These are phyloP conservation scores for Boletus rufocinnamomeus DNA, from an alignment of 768 basidiomycete genomes.

Conservation along the genomic window DNA sequence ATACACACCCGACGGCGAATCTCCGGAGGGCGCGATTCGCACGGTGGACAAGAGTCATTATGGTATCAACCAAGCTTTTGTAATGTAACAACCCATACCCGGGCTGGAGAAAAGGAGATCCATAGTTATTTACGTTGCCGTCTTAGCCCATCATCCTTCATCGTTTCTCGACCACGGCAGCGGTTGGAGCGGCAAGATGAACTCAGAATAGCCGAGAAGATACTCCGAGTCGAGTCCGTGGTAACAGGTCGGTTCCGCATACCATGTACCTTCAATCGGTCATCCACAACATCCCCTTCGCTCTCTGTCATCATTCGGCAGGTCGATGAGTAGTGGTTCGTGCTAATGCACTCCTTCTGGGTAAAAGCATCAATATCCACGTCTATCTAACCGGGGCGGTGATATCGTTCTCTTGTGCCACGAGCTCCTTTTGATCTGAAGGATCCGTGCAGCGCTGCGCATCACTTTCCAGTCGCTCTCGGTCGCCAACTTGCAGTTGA, in stretches of 20 bases:
- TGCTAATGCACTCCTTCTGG: not conserved
- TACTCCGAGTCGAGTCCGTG: constrained; percentile 35
- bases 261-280: constrained; percentile 48
- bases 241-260: constrained; percentile 42
- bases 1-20: not conserved
- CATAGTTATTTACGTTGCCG: not conserved
- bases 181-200: constrained; percentile 36
- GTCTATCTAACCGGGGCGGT: not conserved
- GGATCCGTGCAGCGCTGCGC: constrained; percentile 1
- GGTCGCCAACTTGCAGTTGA: not conserved
- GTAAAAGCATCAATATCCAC: not conserved
- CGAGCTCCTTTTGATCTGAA: not conserved
- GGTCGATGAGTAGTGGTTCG: not conserved
- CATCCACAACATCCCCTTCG: constrained; percentile 37
- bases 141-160: too few relatives aligned
- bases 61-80: not conserved
- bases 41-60: too few relatives aligned
- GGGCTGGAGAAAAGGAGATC: not conserved
- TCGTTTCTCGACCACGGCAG: constrained; percentile 39
- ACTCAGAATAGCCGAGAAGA: constrained; percentile 35
- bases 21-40: too few relatives aligned
- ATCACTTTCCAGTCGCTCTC: not conserved
- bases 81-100: not conserved
- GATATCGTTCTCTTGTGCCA: not conserved
- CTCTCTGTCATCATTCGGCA: constrained; percentile 37